A percentile compares a stretch with the other conserved stretches of the same genome.
phyloP scores from a whole-genome alignment of 2,329 filamentous ascomycete genomes.

The Colletotrichum sp. region DNA sequence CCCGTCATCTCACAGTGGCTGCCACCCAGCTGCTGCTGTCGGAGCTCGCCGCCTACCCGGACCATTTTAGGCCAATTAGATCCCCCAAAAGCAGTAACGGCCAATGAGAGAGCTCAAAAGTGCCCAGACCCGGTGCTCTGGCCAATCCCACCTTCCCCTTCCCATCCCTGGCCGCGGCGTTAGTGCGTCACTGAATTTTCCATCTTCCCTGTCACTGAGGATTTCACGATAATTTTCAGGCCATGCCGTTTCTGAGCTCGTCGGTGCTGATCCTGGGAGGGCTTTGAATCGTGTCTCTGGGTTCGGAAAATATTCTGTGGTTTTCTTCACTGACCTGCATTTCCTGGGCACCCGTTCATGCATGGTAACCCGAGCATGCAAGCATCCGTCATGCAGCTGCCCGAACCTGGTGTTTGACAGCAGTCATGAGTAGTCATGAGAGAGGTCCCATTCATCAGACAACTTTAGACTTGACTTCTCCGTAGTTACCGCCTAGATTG shows the following conservation, averaged over 20 bases:
- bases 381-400: neutral
- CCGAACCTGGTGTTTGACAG: neutral
- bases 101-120: neutral
- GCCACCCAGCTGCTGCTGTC: neutral
- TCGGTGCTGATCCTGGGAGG: neutral
- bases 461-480: too few species aligned
- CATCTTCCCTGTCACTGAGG: neutral
- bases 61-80: neutral
- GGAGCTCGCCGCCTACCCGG: conserved; percentile 1
- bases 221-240: conserved; percentile 15
- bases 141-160: neutral
- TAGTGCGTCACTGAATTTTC: conserved; percentile 6
- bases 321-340: neutral
- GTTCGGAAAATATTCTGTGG: neutral
- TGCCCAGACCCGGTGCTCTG: neutral
- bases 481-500: too few species aligned
- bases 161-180: neutral
- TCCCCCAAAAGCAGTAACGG: accelerated
- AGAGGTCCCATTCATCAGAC: neutral
- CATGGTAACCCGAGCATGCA: neutral
- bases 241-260: neutral
- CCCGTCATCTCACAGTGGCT: conserved; percentile 1
- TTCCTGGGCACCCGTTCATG: neutral
- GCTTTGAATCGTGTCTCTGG: neutral
- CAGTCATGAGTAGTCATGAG: accelerated